phyloP scores from a whole-genome alignment of 2,329 filamentous ascomycete genomes.

The Apiospora koreana region DNA sequence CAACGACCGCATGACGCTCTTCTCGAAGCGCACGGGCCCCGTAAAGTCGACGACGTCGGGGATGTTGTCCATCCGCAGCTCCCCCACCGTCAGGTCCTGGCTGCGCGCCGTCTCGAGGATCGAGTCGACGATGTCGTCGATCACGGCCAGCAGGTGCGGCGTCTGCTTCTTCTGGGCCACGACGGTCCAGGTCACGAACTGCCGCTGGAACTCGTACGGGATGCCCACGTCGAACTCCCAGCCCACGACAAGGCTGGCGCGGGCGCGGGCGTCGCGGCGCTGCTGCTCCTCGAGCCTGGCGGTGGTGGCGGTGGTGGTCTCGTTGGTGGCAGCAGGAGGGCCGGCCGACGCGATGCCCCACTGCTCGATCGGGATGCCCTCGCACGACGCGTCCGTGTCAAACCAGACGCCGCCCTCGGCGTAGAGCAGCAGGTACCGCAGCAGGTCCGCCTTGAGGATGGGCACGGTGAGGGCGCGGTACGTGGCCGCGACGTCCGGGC shows the following conservation, averaged over 20 bases:
- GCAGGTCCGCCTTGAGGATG: conserved; percentile 17
- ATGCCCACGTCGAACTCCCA: conserved; percentile 30
- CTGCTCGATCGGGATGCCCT: conserved; percentile 27
- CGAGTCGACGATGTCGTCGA: conserved; percentile 21
- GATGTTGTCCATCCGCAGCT: conserved; percentile 17
- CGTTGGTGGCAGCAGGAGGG: too few species aligned
- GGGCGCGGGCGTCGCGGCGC: conserved; percentile 12
- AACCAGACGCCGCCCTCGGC: conserved; percentile 20
- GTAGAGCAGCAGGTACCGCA: conserved; percentile 19
- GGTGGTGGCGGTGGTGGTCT: too few species aligned
- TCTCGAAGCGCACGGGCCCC: conserved; percentile 18
- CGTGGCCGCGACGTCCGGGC: conserved; percentile 24
- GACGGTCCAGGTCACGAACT: conserved; percentile 17
- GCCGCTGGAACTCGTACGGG: conserved; percentile 19
- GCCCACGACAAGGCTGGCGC: conserved; percentile 24
- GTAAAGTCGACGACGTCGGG: conserved; percentile 21
- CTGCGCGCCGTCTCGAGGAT: conserved; percentile 11
- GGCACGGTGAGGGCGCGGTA: conserved; percentile 23
- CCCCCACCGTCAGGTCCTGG: conserved; percentile 14
- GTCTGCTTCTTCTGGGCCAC: conserved; percentile 1
- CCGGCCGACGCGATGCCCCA: conserved; percentile 21
- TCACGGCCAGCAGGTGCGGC: conserved; percentile 18
- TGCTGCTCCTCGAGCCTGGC: conserved; percentile 9
- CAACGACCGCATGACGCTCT: conserved; percentile 14
- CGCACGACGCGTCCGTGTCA: conserved; percentile 18